A percentile compares a stretch with the other conserved stretches of the same genome.
Conservation (phyloP, 208 protist genomes). For the Tetramitus jugosus region DNA sequence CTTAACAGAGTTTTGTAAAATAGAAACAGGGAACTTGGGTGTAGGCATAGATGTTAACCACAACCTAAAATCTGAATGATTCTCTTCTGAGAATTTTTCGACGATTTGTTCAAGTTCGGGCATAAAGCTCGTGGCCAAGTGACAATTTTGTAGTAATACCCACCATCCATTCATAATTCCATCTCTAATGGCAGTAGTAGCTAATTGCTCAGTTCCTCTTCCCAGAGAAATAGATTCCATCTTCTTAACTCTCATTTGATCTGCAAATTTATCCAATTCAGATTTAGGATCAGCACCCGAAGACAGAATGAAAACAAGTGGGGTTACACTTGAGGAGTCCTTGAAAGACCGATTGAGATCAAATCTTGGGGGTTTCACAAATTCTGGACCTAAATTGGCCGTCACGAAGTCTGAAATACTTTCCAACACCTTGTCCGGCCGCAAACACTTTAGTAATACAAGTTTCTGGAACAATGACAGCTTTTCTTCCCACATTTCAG, state of each 20-base stretch:
- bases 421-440: slow-evolving; percentile 92
- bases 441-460: slow-evolving; percentile 84
- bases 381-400: slow-evolving; percentile 73
- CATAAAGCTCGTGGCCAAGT: slow-evolving; percentile 95
- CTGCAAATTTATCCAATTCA: slow-evolving; percentile 89
- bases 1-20: slow-evolving; percentile 96
- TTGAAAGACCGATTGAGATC: slow-evolving; percentile 86
- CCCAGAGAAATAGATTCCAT: slow-evolving; percentile 91
- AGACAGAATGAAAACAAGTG: slow-evolving; percentile 96
- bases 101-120: slow-evolving; percentile 88
- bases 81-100: slow-evolving; percentile 67
- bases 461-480: slow-evolving; percentile 85
- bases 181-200: slow-evolving; percentile 81
- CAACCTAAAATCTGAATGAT: slow-evolving; percentile 91
- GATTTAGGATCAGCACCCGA: slow-evolving; percentile 92
- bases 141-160: slow-evolving; percentile 96
- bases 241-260: slow-evolving; percentile 90
- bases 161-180: slow-evolving; percentile 86
- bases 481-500: slow-evolving; percentile 53
- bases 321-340: slow-evolving; percentile 73
- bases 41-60: slow-evolving; percentile 97
- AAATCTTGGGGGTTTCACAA: slow-evolving; percentile 90
- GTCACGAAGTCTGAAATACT: slow-evolving; percentile 86
- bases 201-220: slow-evolving; percentile 92
- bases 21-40: slow-evolving; percentile 88